These are phyloP conservation scores for Kodamaea fukazawae DNA, from an alignment of 805 yeast species.

Conservation along the genomic window DNA sequence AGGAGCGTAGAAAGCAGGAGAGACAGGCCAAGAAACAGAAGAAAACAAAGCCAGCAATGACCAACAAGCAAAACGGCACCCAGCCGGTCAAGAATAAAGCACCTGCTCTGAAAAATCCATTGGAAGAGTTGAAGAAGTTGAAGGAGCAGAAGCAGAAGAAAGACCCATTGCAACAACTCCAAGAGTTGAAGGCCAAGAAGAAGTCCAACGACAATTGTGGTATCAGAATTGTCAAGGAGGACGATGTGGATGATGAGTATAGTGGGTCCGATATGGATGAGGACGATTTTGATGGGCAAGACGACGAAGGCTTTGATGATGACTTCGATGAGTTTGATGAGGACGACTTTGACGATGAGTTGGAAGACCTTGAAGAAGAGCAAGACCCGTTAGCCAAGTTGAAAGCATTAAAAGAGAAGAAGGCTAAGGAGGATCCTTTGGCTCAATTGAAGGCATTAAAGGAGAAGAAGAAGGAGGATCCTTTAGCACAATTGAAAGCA, in stretches of 20 bases:
- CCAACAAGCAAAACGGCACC: conserved; percentile 2
- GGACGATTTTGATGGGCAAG: conserved; percentile 5
- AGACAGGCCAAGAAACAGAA: conserved; percentile 17
- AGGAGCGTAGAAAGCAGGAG: conserved; percentile 36
- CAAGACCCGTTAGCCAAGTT: conserved; percentile 12
- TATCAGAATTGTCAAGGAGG: conserved; percentile 12
- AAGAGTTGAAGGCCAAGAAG: conserved; percentile 15
- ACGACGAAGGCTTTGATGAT: conserved; percentile 7
- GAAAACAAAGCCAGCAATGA: conserved; percentile 9
- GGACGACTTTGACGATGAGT: conserved; percentile 8
- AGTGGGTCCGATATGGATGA: conserved; percentile 21
- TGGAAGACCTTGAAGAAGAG: conserved; percentile 12
- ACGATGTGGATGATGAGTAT: conserved; percentile 18
- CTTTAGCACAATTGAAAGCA: conserved; percentile 22
- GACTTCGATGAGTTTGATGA: conserved; percentile 9
- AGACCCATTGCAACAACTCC: conserved; percentile 26
- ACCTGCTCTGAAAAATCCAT: conserved; percentile 17
- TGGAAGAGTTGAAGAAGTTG: conserved; percentile 22
- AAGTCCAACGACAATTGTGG: not conserved
- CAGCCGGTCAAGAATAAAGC: too few relatives aligned
- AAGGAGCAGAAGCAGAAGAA: conserved; percentile 14
- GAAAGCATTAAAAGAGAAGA: conserved; percentile 14
- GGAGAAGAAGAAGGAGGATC: conserved; percentile 20
- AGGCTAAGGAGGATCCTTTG: conserved; percentile 20
- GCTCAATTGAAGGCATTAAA: conserved; percentile 23